These are phyloP conservation scores for Coniella lustricola DNA, from an alignment of 2,329 filamentous ascomycete genomes.

Conservation along the genomic window DNA sequence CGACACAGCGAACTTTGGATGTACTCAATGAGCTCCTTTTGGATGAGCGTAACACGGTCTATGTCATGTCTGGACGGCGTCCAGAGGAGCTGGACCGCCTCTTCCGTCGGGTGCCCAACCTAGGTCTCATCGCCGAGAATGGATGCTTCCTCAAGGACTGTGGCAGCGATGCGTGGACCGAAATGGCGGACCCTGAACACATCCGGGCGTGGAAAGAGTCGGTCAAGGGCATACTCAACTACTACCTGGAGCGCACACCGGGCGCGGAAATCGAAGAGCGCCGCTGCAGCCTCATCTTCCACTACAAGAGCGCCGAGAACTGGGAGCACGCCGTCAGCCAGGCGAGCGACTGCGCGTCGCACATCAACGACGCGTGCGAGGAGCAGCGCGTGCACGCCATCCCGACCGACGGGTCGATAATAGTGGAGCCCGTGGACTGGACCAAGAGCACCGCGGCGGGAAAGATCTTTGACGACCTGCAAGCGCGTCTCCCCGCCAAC, in stretches of 20 bases:
- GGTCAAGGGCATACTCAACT: constrained; percentile 74
- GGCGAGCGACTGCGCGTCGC: constrained; percentile 83
- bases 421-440: constrained; percentile 79
- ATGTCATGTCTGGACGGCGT: constrained; percentile 85
- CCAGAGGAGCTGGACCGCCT: constrained; percentile 82
- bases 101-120: constrained; percentile 73
- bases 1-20: constrained; percentile 64
- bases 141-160: constrained; percentile 80
- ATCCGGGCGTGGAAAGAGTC: constrained; percentile 76
- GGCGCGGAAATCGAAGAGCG: constrained; percentile 83
- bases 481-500: constrained; percentile 30
- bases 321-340: constrained; percentile 67
- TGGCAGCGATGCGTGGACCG: constrained; percentile 63
- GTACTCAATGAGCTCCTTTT: constrained; percentile 73
- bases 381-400: constrained; percentile 78
- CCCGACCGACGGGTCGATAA: constrained; percentile 68
- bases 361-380: constrained; percentile 91
- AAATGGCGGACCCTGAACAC: constrained; percentile 65
- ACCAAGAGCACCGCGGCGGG: constrained; percentile 81
- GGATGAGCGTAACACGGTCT: constrained; percentile 77
- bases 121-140: constrained; percentile 91
- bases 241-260: constrained; percentile 84
- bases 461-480: constrained; percentile 59
- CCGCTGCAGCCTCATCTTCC: constrained; percentile 87
- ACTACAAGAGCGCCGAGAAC: constrained; percentile 79